These are phyloP conservation scores for Globisporangium emineosum DNA, from an alignment of 352 stramenopile genomes.

Conservation along the genomic window DNA sequence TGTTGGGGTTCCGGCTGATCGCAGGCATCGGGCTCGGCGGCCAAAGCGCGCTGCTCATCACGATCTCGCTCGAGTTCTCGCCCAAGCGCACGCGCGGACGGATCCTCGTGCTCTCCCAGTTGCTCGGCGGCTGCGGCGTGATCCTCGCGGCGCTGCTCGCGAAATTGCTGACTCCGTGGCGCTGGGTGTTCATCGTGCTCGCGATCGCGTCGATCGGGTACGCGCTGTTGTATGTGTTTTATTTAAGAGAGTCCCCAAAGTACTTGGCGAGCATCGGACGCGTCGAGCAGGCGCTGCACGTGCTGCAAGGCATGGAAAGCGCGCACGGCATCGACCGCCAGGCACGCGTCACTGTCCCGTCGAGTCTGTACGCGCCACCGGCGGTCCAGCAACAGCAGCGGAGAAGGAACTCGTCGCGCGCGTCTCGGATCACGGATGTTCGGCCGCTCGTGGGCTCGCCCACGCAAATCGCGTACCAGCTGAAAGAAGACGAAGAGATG, in stretches of 20 bases:
- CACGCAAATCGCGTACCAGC: conserved; percentile 11
- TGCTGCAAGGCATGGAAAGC: conserved; percentile 56
- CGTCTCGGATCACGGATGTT: conserved; percentile 8
- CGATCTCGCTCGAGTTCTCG: conserved; percentile 55
- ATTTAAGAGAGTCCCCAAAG: conserved; percentile 60
- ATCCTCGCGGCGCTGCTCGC: conserved; percentile 39
- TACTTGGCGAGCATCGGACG: conserved; percentile 65
- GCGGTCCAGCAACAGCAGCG: conserved; percentile 21
- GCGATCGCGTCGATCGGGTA: conserved; percentile 19
- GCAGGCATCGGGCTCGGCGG: conserved; percentile 50
- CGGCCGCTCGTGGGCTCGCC: conserved; percentile 9
- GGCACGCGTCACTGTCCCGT: conserved; percentile 47
- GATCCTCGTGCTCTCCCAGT: conserved; percentile 48
- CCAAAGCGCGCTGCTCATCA: conserved; percentile 46
- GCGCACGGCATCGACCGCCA: conserved; percentile 56
- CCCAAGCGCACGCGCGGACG: conserved; percentile 56
- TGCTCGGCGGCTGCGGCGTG: conserved; percentile 38
- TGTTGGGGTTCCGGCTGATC: conserved; percentile 41
- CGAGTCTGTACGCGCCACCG: conserved; percentile 57
- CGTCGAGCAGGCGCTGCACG: conserved; percentile 44
- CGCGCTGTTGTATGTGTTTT: conserved; percentile 26
- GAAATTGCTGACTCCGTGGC: conserved; percentile 18
- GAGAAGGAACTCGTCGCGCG: conserved; percentile 18
- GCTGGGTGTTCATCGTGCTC: conserved; percentile 21
- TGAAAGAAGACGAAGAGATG: conserved; percentile 16